A percentile compares a stretch with the other conserved stretches of the same genome.
These are phyloP conservation scores for Backusella mclennaniae DNA, from an alignment of 192 early-diverging fungal species.

Conservation along the genomic window DNA sequence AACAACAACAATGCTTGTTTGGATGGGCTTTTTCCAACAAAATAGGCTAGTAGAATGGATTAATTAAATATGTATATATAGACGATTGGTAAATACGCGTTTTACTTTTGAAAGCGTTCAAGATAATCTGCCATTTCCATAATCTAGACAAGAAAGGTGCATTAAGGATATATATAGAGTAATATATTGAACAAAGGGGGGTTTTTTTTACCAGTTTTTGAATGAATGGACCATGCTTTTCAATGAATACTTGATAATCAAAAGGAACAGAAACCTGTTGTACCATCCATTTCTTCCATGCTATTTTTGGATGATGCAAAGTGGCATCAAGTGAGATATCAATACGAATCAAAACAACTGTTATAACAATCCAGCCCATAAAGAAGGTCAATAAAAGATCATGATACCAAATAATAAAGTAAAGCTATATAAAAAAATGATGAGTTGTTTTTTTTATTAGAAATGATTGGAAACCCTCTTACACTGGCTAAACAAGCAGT, in stretches of 20 bases:
- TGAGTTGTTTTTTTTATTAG: too few species aligned
- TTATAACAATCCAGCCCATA: background rate
- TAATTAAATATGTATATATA: background rate
- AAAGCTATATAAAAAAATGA: conserved; percentile 6
- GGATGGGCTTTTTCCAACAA: conserved; percentile 25
- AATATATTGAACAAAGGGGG: background rate
- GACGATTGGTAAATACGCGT: background rate
- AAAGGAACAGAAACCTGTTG: background rate
- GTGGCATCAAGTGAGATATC: background rate
- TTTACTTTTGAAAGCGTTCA: conserved; percentile 29
- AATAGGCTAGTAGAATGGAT: background rate
- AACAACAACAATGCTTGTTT: conserved; percentile 1
- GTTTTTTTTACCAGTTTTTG: background rate
- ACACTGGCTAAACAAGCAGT: conserved; percentile 16
- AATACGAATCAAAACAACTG: conserved; percentile 1
- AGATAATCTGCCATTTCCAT: conserved; percentile 21
- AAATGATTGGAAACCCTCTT: background rate
- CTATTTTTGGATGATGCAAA: background rate
- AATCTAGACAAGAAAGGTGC: background rate
- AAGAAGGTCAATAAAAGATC: conserved; percentile 21
- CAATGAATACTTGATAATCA: background rate
- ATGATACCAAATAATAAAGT: conserved; percentile 22
- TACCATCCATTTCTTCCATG: background rate
- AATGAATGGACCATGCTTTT: background rate
- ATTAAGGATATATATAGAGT: background rate